Percentiles rank a stretch among this genome's conserved stretches.
phyloP scores from a whole-genome alignment of 1,284 basidiomycete species.

The Ustilago tritici region DNA sequence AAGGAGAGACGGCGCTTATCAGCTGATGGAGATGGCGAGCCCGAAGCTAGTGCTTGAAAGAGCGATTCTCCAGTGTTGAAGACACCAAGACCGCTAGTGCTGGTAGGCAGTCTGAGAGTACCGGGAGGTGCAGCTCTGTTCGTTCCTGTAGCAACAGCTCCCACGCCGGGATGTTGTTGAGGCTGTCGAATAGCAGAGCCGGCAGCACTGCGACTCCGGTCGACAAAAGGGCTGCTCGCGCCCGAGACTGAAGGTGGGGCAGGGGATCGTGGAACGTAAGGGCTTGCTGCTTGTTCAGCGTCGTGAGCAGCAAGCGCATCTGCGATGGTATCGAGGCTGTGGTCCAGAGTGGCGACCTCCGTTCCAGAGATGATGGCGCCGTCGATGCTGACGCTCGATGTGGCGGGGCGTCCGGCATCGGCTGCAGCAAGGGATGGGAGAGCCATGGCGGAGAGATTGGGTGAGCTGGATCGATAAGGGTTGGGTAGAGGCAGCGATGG shows the following conservation, averaged over 20 bases:
- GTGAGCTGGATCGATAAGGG: constrained; percentile 58
- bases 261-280: constrained; percentile 50
- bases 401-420: constrained; percentile 47
- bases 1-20: constrained; percentile 64
- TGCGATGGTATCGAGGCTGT: constrained; percentile 61
- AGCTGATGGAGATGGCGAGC: constrained; percentile 41
- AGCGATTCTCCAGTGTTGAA: constrained; percentile 42
- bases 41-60: constrained; percentile 43
- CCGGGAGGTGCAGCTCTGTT: constrained; percentile 23
- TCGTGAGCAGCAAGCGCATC: constrained; percentile 56
- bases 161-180: constrained; percentile 37
- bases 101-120: constrained; percentile 28
- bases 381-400: constrained; percentile 64
- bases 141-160: constrained; percentile 9
- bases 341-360: constrained; percentile 56
- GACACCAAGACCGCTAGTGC: constrained; percentile 44
- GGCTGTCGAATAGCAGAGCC: constrained; percentile 32
- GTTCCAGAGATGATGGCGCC: constrained; percentile 65
- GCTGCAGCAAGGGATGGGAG: constrained; percentile 39
- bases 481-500: constrained; percentile 61
- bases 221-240: constrained; percentile 35
- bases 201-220: constrained; percentile 22
- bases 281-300: constrained; percentile 50
- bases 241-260: constrained; percentile 24
- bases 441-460: constrained; percentile 49